Evolutionary conservation across 2,329 filamentous ascomycete genomes (phyloP), one percentile per base, ranked within the genome.

Genomic region (Coniella lustricola): DNA sequence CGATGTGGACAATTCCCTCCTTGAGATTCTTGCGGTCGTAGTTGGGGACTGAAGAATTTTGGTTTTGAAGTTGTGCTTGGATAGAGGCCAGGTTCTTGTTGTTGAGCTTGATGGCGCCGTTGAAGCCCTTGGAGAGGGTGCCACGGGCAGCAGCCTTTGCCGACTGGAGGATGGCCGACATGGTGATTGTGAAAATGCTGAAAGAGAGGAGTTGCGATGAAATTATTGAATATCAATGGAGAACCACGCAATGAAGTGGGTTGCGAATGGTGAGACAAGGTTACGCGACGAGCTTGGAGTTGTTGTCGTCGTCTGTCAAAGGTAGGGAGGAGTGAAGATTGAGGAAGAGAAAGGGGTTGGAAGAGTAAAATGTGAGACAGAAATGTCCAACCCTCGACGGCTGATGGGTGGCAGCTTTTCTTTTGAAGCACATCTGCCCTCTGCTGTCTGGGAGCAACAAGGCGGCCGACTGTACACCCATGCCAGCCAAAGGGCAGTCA

Each of bases 1-100:
- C 74, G 48, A 77, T 62, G 60, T 77, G 74, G 39, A 77, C 74
- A 45, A 77, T 75, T 33, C 74, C 74, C 59, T 77, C 71, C 64
- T 74, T 76, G 54, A 75, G 64, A 53, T 38, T 41, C n/a, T 56
- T 55, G 53, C 74, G 72, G 43, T 63, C 59, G 59, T 76, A 76
- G 50, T 61, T 67, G 3, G 71, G 72, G 16, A 42, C 13, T 5
- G 40, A 22, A 2, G 22, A 32, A 3, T 25, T 25, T 25, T 33
- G 40, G 18, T 4, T 22, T 3, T 18, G n/a, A 7, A 17, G 14
- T 9, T 33, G 29, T 10, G 31, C 25, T 9, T 25, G 29, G 17
- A 42, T 42, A 16, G 40, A 7, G 17, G 40, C 25, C 2, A 42
- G 40, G 10, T 42, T 42, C 29, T 33, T 22, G 40, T 42, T 42